A percentile compares a stretch with the other conserved stretches of the same genome.
Conservation (phyloP, 768 basidiomycete species). For the Crucibulum laeve region DNA sequence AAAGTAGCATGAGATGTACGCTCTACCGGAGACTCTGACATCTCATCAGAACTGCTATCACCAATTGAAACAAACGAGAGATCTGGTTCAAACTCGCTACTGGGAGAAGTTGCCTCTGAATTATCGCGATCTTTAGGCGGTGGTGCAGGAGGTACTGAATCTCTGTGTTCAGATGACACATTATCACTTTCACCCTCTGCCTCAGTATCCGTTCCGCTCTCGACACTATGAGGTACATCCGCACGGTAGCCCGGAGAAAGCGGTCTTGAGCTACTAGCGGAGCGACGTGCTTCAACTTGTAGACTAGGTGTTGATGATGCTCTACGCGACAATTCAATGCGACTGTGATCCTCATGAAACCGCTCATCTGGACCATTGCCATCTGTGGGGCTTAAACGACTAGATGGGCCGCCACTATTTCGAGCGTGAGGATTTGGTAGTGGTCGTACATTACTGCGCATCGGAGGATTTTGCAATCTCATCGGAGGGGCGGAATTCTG, state of each 20-base stretch:
- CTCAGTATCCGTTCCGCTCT: constrained; percentile 74
- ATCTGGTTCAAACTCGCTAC: constrained; percentile 8
- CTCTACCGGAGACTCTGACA: constrained; percentile 59
- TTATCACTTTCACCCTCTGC: constrained; percentile 42
- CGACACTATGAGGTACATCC: constrained; percentile 69
- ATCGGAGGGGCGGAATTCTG: constrained; percentile 18
- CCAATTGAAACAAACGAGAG: constrained; percentile 21
- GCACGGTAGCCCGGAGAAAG: constrained; percentile 58
- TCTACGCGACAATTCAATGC: constrained; percentile 14
- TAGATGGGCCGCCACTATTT: constrained; percentile 14
- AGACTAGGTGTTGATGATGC: constrained; percentile 25
- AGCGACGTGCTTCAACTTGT: constrained; percentile 21
- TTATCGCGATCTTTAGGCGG: constrained; percentile 38
- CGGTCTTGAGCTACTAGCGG: constrained; percentile 39
- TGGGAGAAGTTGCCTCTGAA: constrained; percentile 1
- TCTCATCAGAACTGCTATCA: constrained; percentile 39
- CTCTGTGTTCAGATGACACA: constrained; percentile 10
- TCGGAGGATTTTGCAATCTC: constrained; percentile 7
- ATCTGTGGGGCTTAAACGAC: constrained; percentile 21
- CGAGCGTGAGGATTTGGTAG: constrained; percentile 6
- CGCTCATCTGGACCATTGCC: constrained; percentile 15
- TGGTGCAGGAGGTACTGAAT: constrained; percentile 31
- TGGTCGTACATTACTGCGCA: neutral
- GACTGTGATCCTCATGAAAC: constrained; percentile 19
- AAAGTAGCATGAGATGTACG: constrained; percentile 69